A percentile compares a stretch with the other conserved stretches of the same genome.
phyloP scores from a whole-genome alignment of 768 basidiomycete genomes.

The Xerocomellus chrysenteron region DNA sequence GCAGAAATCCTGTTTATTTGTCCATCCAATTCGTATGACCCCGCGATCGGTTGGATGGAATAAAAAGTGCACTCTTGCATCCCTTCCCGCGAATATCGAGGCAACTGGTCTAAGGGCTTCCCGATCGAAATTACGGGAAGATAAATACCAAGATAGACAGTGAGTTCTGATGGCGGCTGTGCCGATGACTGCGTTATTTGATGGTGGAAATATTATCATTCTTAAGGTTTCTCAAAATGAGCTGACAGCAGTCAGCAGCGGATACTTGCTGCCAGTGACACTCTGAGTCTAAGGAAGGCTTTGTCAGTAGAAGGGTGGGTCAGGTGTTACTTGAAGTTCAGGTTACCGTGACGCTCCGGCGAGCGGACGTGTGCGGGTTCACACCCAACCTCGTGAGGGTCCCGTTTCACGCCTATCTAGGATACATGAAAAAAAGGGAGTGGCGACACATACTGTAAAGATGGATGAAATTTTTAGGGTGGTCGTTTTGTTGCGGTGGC shows the following conservation, averaged over 20 bases:
- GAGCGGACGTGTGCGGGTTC: slow-evolving; percentile 8
- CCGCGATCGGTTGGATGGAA: background rate
- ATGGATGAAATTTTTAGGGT: slow-evolving; percentile 12
- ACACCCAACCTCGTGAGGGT: slow-evolving; percentile 9
- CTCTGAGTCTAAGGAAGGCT: background rate
- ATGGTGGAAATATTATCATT: slow-evolving; percentile 2
- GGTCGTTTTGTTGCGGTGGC: background rate
- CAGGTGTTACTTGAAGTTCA: slow-evolving; percentile 10
- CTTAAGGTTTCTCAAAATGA: slow-evolving; percentile 4
- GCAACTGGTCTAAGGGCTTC: slow-evolving; percentile 1
- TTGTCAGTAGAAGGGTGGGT: background rate
- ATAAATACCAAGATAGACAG: slow-evolving; percentile 14
- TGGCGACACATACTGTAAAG: slow-evolving; percentile 1
- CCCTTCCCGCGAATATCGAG: slow-evolving; percentile 23
- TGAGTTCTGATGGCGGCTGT: slow-evolving; percentile 13
- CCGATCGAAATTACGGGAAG: slow-evolving; percentile 17
- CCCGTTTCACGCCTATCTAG: slow-evolving; percentile 12
- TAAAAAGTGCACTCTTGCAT: background rate
- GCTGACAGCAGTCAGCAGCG: background rate
- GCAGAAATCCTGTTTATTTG: background rate
- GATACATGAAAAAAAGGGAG: slow-evolving; percentile 22
- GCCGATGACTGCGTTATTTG: slow-evolving; percentile 1
- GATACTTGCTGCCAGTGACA: background rate
- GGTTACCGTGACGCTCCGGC: slow-evolving; percentile 8
- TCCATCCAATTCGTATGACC: background rate